Evolutionary conservation across 2,329 filamentous ascomycete species (phyloP), one percentile per base, ranked within the genome.

Genomic region (Ophiostoma perfectum): DNA sequence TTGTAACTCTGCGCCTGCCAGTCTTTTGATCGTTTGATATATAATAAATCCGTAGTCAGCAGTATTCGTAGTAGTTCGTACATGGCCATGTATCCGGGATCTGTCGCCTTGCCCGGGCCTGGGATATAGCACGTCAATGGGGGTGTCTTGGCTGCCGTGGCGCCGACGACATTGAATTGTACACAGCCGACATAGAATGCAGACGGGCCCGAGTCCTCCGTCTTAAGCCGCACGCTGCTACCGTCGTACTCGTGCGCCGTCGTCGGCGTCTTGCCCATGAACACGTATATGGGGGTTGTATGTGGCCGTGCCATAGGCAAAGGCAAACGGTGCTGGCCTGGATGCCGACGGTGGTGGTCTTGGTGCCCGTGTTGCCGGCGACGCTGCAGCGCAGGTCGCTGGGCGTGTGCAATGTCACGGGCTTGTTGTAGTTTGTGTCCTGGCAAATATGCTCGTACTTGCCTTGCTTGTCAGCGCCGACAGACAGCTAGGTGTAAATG

Each of bases 131-230:
- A 55, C 11, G 49, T 55, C 49, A 6, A 16, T 14, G 73, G 70
- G 36, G 78, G 77, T 36, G 71, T 75, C 65, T 72, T 73, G 68
- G 18, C 73, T 76, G 44, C 76, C 75, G 55, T 55, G 49, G 80
- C 80, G 42, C 80, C 80, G 0, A 76, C 76, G n/a, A 83, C 78
- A 60, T 77, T 79, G 71, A 83, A 74, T 70, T 83, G 81, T 0
- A 79, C 81, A 72, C 82, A 84, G 66, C 77, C 78, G 65, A 79
- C 75, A 71, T 83, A 83, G 73, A 85, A 81, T 74, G 27, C 18
- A 14, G n/a, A 4, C n/a, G 49, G 49, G 11, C 49, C 49, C 49
- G n/a, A 55, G 49, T 27, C 49, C 7, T 55, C 9, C 8, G 18
- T 55, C 49, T 55, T 55, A 16, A 55, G 27, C 49, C 49, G 27